These are phyloP conservation scores for Carex scoparia DNA, from an alignment of 176 grass and related monocot species.

Conservation along the genomic window DNA sequence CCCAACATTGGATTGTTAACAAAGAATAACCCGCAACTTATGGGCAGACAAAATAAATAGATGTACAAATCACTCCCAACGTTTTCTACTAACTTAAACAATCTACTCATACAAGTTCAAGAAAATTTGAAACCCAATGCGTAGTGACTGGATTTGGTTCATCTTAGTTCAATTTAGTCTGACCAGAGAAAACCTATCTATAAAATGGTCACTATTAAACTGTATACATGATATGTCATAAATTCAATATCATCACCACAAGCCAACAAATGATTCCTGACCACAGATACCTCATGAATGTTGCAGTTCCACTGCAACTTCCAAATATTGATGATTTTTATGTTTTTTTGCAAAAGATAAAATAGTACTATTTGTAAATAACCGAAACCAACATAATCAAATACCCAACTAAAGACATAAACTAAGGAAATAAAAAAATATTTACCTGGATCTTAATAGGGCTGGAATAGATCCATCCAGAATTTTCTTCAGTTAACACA, in stretches of 20 bases:
- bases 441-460: slow-evolving; percentile 86
- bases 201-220: not conserved
- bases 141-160: not conserved
- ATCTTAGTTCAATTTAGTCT: slow-evolving; percentile 4
- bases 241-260: not conserved
- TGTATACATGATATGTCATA: not conserved
- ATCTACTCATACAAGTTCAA: not conserved
- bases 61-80: not conserved
- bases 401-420: not conserved
- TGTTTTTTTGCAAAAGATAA: not conserved
- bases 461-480: slow-evolving; percentile 81
- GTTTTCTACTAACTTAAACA: not conserved
- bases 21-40: not conserved
- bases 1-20: not conserved
- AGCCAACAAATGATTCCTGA: not conserved
- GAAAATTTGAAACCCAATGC: not conserved
- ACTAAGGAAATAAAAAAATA: not conserved
- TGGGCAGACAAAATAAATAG: not conserved
- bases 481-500: slow-evolving; percentile 74
- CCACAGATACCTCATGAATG: not conserved
- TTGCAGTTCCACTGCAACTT: not conserved
- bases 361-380: not conserved
- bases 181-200: not conserved
- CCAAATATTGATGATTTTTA: not conserved
- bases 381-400: not conserved